phyloP scores from a whole-genome alignment of 306 rosid genomes.

The Quercus mongolica region DNA sequence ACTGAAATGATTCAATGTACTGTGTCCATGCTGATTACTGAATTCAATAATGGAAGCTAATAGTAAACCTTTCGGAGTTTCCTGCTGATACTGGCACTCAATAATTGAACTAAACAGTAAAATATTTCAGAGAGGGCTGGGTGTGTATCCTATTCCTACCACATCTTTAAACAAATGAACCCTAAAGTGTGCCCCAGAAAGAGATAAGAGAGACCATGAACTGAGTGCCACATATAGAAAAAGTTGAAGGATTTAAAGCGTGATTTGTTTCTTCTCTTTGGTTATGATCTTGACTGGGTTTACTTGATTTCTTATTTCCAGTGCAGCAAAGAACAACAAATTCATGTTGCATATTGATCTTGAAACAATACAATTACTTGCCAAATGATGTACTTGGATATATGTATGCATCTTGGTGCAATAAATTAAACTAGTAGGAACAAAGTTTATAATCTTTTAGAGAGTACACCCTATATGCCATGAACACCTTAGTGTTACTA shows the following conservation, averaged over 20 bases:
- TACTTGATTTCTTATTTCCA: background rate
- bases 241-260: background rate
- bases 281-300: background rate
- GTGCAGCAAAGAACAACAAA: background rate
- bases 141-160: slow-evolving; percentile 15
- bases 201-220: background rate
- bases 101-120: background rate
- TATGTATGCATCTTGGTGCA: too few species aligned
- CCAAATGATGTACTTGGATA: too few species aligned
- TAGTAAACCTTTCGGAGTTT: slow-evolving; percentile 6
- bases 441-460: too few species aligned
- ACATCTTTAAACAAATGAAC: background rate
- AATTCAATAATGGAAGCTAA: slow-evolving; percentile 22
- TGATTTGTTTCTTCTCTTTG: background rate
- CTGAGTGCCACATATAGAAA: background rate
- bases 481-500: background rate
- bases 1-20: background rate
- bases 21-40: background rate
- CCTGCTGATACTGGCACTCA: background rate
- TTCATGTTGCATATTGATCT: background rate
- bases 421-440: too few species aligned
- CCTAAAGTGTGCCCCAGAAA: background rate
- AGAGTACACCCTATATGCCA: background rate
- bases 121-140: background rate
- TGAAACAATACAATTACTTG: too few species aligned